Percentiles rank a stretch among this genome's conserved stretches.
phyloP scores from a whole-genome alignment of 345 rosid species.

The Salix arbutifolia region DNA sequence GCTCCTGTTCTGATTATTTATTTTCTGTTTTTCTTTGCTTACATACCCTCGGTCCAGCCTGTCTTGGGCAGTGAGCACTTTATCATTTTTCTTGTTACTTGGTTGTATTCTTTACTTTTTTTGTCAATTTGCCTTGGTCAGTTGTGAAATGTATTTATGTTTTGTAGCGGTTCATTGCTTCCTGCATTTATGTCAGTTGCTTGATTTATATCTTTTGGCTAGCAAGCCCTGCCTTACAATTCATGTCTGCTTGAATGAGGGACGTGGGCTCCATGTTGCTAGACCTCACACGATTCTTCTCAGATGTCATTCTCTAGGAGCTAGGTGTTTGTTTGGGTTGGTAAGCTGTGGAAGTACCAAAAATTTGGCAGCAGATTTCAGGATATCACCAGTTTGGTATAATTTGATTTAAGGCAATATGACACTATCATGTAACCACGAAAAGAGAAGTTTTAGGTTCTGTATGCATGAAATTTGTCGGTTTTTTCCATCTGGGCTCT shows the following conservation, averaged over 20 bases:
- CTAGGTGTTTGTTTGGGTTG: neutral
- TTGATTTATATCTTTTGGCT: neutral
- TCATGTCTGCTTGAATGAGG: neutral
- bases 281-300: neutral
- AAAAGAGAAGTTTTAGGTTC: neutral
- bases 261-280: neutral
- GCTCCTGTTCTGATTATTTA: too few species aligned
- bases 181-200: neutral
- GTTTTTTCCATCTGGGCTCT: neutral
- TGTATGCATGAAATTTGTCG: neutral
- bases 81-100: neutral
- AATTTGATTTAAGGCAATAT: neutral
- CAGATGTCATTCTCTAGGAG: neutral
- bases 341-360: neutral
- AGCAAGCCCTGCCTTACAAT: neutral
- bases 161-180: neutral
- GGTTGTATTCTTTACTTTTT: neutral
- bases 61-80: too few species aligned
- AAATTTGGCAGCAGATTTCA: neutral
- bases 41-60: too few species aligned
- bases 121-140: neutral
- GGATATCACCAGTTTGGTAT: neutral
- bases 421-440: neutral
- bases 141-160: neutral
- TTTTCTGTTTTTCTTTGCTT: too few species aligned